Evolutionary conservation across 306 rosid genomes (phyloP), one percentile per base, ranked within the genome.

Genomic region (Dalbergia oliveri): DNA sequence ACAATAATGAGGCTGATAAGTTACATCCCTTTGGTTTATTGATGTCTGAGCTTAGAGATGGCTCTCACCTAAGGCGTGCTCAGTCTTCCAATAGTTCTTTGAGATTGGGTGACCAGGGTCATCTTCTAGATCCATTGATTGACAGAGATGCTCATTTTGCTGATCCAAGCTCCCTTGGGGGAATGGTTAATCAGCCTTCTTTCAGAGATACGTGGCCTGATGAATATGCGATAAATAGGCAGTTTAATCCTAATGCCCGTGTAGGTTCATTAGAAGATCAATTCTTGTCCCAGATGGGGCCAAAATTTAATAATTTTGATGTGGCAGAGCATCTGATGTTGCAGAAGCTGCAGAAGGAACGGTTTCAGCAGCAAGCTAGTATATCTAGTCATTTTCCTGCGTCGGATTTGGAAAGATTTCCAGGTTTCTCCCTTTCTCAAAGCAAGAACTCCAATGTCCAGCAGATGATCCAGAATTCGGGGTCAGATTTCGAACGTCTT

Each of bases 11-110:
- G 66, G 81, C 83, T 49, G 89, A 89, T 72, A 91, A 91, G 83
- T 65, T 91, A 79, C 95, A 91, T 63, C 95, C 95, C 49, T 91
- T 89, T 84, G 93, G 95, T 76, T 84, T 89, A 47, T 78, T 84
- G 69, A 84, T 88, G 95, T 91, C 95, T 59, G 95, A 91, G 58
- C 91, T 91, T 33, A 81, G 83, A 78, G 91, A 85, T 66, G 79
- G 84, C 69, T 84, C 88, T 70, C 94, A 82, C 72, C 50, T 84
- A 78, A 83, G 86, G 81, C 86, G 82, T 75, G 88, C 89, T 26
- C 91, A 88, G 79, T 79, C 89, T 51, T 85, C 89, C 66, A 86
- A 86, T 78, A 79, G 66, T 45, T 84, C 91, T 66, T 33, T 80
- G 45, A 81, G 88, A 86, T 44, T 86, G 79, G 88, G 86, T 72